A percentile compares a stretch with the other conserved stretches of the same genome.
phyloP scores from a whole-genome alignment of 2,329 filamentous ascomycete genomes.

The Pseudogymnoascus sp. region DNA sequence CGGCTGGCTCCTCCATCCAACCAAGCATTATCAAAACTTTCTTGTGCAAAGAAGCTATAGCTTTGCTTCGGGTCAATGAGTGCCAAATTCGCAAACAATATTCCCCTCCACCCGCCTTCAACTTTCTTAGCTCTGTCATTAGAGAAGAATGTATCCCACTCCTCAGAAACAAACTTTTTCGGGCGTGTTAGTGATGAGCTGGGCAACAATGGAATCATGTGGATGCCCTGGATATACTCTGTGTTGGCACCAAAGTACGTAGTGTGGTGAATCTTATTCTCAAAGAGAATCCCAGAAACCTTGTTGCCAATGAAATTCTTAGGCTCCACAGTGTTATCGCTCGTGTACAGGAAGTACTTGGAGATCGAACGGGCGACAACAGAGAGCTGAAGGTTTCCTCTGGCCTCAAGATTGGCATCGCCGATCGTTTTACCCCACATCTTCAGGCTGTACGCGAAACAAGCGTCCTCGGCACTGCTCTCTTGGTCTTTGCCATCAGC shows the following conservation, averaged over 20 bases:
- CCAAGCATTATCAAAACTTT: conserved; percentile 57
- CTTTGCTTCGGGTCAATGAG: conserved; percentile 62
- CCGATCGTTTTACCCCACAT: conserved; percentile 81
- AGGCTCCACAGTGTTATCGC: conserved; percentile 64
- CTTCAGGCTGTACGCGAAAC: conserved; percentile 81
- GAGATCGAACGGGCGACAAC: conserved; percentile 66
- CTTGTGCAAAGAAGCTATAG: conserved; percentile 66
- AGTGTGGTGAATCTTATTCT: conserved; percentile 90
- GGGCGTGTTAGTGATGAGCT: conserved; percentile 59
- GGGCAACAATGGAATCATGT: conserved; percentile 24
- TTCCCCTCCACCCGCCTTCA: conserved; percentile 73
- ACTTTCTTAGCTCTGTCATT: conserved; percentile 56
- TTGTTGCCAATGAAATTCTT: conserved; percentile 74
- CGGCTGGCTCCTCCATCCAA: conserved; percentile 75
- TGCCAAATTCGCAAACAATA: conserved; percentile 75
- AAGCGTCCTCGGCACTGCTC: conserved; percentile 81
- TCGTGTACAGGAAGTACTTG: conserved; percentile 74
- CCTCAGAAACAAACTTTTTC: conserved; percentile 64
- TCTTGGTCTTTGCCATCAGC: conserved; percentile 78
- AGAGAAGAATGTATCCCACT: conserved; percentile 75
- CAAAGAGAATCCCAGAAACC: conserved; percentile 65
- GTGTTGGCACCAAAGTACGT: conserved; percentile 75
- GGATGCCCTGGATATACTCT: conserved; percentile 57
- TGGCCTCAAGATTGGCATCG: conserved; percentile 67
- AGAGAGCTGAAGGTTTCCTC: conserved; percentile 75